Evolutionary conservation across 176 grass and related monocot species (phyloP), one percentile per base, ranked within the genome.

Genomic region (Thinopyrum elongatum): DNA sequence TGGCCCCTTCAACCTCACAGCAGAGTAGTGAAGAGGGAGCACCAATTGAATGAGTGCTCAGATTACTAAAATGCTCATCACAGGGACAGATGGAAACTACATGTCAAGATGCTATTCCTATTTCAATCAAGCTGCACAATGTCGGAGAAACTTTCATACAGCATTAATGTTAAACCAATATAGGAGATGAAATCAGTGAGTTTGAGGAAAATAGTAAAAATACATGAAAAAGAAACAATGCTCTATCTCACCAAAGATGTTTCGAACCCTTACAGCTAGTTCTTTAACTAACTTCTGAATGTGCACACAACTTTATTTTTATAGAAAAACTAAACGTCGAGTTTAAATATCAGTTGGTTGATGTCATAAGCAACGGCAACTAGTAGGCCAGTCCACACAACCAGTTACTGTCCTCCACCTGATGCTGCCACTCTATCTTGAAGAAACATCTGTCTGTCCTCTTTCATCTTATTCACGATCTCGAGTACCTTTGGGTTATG

Each of bases 401-500:
- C 34, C 71, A 61, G 27, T 41, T 81, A 70, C 72, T 17, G 23
- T 81, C 84, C 53, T 11, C 60, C 39, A 51, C 47, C 84, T 49
- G 83, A 72, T 75, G 65, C 71, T 60, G 79, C 67, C 4, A 59
- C 86, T 77, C 85, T 83, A 61, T 95, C 91, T 73, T 71, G 67
- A 33, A 79, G 78, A 68, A 68, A 7, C 28, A 53, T 55, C 59
- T 85, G 83, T 61, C 71, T 89, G 13, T 98, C 97, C 33, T 83
- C 86, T 81, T 89, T 94, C 97, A 95, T 92, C 53, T 95, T 92
- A 15, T 87, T 38, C 27, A 89, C 97, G 76, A 95, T 91, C 82
- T 95, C 92, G 60, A 95, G 89, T 65, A 95, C 65, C 84, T 98
- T 95, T 23, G 90, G 97, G 74, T 98, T 98, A 70, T 22, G 69